Percentiles rank a stretch among this genome's conserved stretches.
These are phyloP conservation scores for Torulaspora gathmanii DNA, from an alignment of 805 yeast species.

Conservation along the genomic window DNA sequence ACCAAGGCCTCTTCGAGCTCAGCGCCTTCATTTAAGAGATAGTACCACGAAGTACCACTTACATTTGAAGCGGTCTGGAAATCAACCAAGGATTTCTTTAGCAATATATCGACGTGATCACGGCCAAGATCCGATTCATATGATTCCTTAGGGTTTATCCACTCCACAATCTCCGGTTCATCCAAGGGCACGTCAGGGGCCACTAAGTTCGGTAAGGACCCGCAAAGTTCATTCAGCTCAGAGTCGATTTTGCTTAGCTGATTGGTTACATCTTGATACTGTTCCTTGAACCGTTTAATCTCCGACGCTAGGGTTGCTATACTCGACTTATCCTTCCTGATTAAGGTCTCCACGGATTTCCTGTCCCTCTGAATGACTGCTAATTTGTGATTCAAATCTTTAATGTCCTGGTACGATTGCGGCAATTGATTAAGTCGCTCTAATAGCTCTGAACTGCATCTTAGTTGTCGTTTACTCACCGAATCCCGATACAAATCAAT, in stretches of 20 bases:
- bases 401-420: slow-evolving; percentile 24
- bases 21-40: slow-evolving; percentile 79
- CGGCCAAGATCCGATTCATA: slow-evolving; percentile 26
- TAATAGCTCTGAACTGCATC: slow-evolving; percentile 20
- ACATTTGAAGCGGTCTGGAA: slow-evolving; percentile 66
- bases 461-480: slow-evolving; percentile 29
- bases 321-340: slow-evolving; percentile 24
- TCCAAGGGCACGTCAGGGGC: slow-evolving; percentile 44
- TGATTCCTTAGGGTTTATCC: slow-evolving; percentile 43
- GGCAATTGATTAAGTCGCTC: slow-evolving; percentile 31
- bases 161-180: slow-evolving; percentile 44
- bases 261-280: slow-evolving; percentile 22
- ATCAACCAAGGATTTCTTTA: slow-evolving; percentile 60
- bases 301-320: slow-evolving; percentile 13
- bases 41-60: slow-evolving; percentile 83
- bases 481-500: slow-evolving; percentile 24
- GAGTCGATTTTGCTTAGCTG: slow-evolving; percentile 33
- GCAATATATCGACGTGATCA: slow-evolving; percentile 74
- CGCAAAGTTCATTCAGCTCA: slow-evolving; percentile 40
- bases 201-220: slow-evolving; percentile 59
- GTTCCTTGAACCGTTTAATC: slow-evolving; percentile 24
- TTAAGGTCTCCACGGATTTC: slow-evolving; percentile 28
- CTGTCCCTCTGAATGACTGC: slow-evolving; percentile 31
- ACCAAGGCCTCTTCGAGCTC: slow-evolving; percentile 83
- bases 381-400: slow-evolving; percentile 19